Evolutionary conservation across 2,329 filamentous ascomycete species (phyloP), one percentile per base, ranked within the genome.

Genomic region (Ophiostoma fasciatum): DNA sequence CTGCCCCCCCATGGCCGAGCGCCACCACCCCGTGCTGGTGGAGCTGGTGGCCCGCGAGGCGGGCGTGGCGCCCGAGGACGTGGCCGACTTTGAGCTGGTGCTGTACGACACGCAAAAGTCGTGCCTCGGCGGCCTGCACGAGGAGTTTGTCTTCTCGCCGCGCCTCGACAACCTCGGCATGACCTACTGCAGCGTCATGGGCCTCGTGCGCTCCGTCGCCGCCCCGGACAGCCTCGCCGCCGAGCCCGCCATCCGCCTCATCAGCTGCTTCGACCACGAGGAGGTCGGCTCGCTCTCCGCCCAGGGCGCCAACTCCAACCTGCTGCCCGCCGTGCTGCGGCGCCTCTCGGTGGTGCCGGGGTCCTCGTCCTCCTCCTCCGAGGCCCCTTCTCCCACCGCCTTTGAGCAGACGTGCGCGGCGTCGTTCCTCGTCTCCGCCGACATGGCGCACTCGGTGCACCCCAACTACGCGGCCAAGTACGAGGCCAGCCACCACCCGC

Each of bases 381-480:
- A 13, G 74, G 82, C 45, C 68, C 70, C 75, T 70, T 61, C 78
- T 12, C 63, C 74, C 7, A 94, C 87, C 2, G 84, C 85, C 23
- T 94, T 85, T 54, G 90, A 98, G 61, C 88, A 96, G 64, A 90
- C 83, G 2, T 69, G 94, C 35, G 73, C 85, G 6, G 81, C 80
- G 20, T 94, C 85, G 2, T 94, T 98, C 68, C 74, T 98, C 40
- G 69, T 98, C 44, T 94, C 84, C 6, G 90, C 90, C 35, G 90
- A 98, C 55, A 96, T 98, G 90, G 87, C 90, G 2, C 90, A 98
- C 62, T 81, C 81, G 5, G 78, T 98, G 12, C 84, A 98, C 58
- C 90, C 90, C 39, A 98, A 98, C 63, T 98, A 94, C 56, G 69
- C 77, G 5, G 74, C 63, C 48, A 96, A 96, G 60, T 94, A 96